Evolutionary conservation across 495 filamentous ascomycete species (phyloP).

Genomic region (Sordaria brevicollis): DNA sequence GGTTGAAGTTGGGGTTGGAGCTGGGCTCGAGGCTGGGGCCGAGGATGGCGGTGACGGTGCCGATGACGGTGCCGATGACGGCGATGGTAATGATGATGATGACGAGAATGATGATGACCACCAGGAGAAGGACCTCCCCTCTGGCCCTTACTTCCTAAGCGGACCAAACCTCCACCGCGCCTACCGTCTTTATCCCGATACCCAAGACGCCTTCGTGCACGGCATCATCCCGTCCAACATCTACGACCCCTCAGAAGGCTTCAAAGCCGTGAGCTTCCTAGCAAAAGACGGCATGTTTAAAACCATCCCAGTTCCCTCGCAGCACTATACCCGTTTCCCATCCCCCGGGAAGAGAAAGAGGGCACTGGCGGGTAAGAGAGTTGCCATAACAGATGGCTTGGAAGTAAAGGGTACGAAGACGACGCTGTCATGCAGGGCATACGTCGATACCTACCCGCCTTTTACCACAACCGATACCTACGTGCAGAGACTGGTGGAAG

Average conservation of each 20-base stretch:
- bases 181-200: conserved; percentile 9
- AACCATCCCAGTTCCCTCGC: conserved; percentile 30
- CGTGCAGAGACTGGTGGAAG: conserved; percentile 29
- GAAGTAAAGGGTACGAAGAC: conserved; percentile 34
- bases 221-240: conserved; percentile 1
- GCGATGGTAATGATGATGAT: too few species aligned
- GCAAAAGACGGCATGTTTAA: neutral
- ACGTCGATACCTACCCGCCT: conserved; percentile 25
- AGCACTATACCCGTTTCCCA: conserved; percentile 25
- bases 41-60: too few species aligned
- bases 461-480: conserved; percentile 21
- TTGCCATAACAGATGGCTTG: conserved; percentile 38
- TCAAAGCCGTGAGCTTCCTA: neutral
- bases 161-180: conserved; percentile 7
- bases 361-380: conserved; percentile 29
- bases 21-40: too few species aligned
- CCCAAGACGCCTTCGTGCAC: conserved; percentile 5
- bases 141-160: conserved; percentile 14
- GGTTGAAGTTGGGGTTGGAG: too few species aligned
- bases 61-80: too few species aligned
- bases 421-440: conserved; percentile 32
- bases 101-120: neutral
- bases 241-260: neutral
- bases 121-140: neutral
- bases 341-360: conserved; percentile 7